Base-by-base conservation (phyloP, 257 asterid genomes). In the Eucommia ulmoides region DNA sequence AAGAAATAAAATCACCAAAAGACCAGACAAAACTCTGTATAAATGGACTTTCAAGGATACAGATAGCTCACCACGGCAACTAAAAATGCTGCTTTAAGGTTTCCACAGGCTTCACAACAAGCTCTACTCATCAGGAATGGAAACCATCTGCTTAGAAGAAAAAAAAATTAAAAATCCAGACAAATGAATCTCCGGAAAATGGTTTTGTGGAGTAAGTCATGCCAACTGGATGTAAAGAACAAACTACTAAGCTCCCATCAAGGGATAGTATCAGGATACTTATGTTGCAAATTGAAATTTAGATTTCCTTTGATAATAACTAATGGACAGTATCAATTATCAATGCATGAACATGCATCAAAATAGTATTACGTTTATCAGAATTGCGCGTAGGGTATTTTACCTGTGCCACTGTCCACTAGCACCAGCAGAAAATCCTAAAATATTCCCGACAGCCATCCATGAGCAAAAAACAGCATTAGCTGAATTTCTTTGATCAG, bases 361-460 rank as follows among this genome's bases (percentile, higher is more conserved):
- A 29, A 5, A 29, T 29, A 29, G 38, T 29, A 29, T 29, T 5
- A 29, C 7, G 12, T 7, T 29, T 29, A 41, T 45, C 63, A 52
- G 24, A 21, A 50, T 33, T 47, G 22, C 42, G 42, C 19, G 9
- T 18, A 3, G 56, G 54, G 55, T 24, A 51, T 53, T 66, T 59
- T 63, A 91, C 99, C 93, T 81, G 82, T 83, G 84, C 99, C 99
- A 91, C 55, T 69, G 70, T 69, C 97, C 99, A 60, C 97, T 91
- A 29, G 99, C 82, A 59, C 99, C 99, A 24, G 99, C 59, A 53
- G 99, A 91, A 78, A 91, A 91, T 60, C 99, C 99, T 45, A 91
- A 76, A 79, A 91, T 86, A 63, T 91, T 91, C 52, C 97, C 97
- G 65, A 91, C 87, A 51, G 99, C 99, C 99, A 91, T 91, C 99